Evolutionary conservation across 345 rosid genomes (phyloP).

Genomic region (Salix brachista): DNA sequence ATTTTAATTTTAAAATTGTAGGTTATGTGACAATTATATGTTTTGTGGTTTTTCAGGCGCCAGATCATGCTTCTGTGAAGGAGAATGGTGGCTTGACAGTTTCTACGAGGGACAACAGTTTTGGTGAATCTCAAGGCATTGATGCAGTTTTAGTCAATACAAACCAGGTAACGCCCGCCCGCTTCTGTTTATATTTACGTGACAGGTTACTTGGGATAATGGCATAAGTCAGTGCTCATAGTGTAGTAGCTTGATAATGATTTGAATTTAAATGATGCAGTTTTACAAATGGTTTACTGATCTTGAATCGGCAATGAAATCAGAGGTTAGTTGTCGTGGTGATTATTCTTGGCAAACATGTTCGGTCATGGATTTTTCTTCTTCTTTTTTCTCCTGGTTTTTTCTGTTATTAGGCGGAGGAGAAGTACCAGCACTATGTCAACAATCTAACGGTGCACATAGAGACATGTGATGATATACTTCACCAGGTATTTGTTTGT

Average conservation of each 20-base stretch:
- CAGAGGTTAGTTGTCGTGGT: conserved; percentile 70
- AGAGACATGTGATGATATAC: conserved; percentile 84
- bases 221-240: not conserved
- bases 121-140: conserved; percentile 59
- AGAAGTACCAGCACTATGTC: conserved; percentile 91
- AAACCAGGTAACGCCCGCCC: conserved; percentile 50
- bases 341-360: not conserved
- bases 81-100: conserved; percentile 58
- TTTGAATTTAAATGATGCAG: conserved; percentile 34
- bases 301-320: conserved; percentile 97
- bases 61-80: conserved; percentile 50
- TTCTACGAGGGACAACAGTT: conserved; percentile 36
- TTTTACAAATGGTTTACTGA: conserved; percentile 97
- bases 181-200: not conserved
- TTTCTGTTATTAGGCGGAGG: conserved; percentile 63
- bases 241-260: not conserved
- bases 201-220: not conserved
- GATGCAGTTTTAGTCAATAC: conserved; percentile 86
- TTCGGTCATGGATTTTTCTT: not conserved
- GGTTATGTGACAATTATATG: not conserved
- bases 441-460: conserved; percentile 72
- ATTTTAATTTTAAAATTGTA: not conserved
- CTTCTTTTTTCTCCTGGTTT: conserved; percentile 10
- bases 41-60: conserved; percentile 39
- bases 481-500: conserved; percentile 53